These are phyloP conservation scores for Elongisporangium prolatum DNA, from an alignment of 352 stramenopile species.

Conservation along the genomic window DNA sequence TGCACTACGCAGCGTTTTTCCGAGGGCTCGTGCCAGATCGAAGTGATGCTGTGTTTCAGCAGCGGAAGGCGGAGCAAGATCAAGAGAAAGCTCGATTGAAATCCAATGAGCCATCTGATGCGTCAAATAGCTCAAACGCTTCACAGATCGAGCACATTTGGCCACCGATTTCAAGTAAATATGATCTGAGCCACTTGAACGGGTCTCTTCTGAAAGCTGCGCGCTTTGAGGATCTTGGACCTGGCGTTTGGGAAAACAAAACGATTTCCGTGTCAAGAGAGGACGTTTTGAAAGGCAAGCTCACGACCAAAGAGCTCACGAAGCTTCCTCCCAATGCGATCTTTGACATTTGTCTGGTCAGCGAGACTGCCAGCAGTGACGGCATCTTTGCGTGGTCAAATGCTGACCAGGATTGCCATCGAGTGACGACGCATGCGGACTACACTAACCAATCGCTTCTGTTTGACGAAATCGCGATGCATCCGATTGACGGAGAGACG, in stretches of 20 bases:
- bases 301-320: slow-evolving; percentile 50
- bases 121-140: slow-evolving; percentile 12
- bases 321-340: slow-evolving; percentile 58
- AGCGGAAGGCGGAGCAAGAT: slow-evolving; percentile 7
- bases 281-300: slow-evolving; percentile 45
- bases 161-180: slow-evolving; percentile 45
- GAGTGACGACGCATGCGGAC: slow-evolving; percentile 61
- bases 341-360: slow-evolving; percentile 73
- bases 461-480: slow-evolving; percentile 43
- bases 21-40: slow-evolving; percentile 38
- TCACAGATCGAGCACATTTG: slow-evolving; percentile 19
- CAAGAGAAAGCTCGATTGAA: slow-evolving; percentile 5
- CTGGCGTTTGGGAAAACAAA: slow-evolving; percentile 69
- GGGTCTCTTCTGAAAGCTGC: slow-evolving; percentile 47
- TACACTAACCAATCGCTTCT: slow-evolving; percentile 73
- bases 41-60: slow-evolving; percentile 13
- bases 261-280: slow-evolving; percentile 70
- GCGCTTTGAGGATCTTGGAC: slow-evolving; percentile 42
- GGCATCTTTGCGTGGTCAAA: slow-evolving; percentile 55
- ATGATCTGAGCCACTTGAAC: slow-evolving; percentile 35
- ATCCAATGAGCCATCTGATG: slow-evolving; percentile 3
- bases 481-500: slow-evolving; percentile 32
- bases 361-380: slow-evolving; percentile 60
- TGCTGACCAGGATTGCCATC: slow-evolving; percentile 30
- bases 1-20: slow-evolving; percentile 78